Percentiles rank a stretch among this genome's conserved stretches.
Conservation (phyloP, 495 filamentous ascomycete genomes). For the Penicillium antarcticum region DNA sequence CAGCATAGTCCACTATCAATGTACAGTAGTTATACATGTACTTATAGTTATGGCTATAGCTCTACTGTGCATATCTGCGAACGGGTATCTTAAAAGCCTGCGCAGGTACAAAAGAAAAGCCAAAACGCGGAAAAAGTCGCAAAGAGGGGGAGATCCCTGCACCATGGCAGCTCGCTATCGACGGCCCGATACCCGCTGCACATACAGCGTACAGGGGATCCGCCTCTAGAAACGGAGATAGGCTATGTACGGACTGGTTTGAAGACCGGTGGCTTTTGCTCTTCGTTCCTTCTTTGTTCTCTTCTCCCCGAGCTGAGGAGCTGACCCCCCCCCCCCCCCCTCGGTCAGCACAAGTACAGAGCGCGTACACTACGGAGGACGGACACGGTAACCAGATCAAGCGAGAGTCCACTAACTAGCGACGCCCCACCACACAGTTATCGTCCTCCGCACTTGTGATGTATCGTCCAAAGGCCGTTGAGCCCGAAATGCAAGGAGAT, state of each 20-base stretch:
- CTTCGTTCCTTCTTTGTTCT: neutral
- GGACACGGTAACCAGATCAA: neutral
- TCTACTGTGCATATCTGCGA: too few relatives aligned
- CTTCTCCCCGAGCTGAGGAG: too few relatives aligned
- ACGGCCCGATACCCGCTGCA: slow-evolving; percentile 35
- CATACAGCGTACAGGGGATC: slow-evolving; percentile 26
- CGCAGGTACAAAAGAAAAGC: slow-evolving; percentile 8
- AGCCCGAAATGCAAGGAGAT: slow-evolving; percentile 1
- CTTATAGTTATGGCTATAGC: too few relatives aligned
- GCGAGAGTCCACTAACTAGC: neutral
- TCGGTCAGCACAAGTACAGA: too few relatives aligned
- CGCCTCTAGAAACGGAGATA: slow-evolving; percentile 1
- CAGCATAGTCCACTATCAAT: too few relatives aligned
- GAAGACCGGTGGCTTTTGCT: slow-evolving; percentile 1
- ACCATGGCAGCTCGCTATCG: slow-evolving; percentile 28
- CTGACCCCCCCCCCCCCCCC: too few relatives aligned
- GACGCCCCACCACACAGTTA: slow-evolving; percentile 4
- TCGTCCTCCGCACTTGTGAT: slow-evolving; percentile 7
- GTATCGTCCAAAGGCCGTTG: slow-evolving; percentile 1
- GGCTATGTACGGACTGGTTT: neutral
- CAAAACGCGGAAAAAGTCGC: neutral
- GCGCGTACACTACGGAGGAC: too few relatives aligned
- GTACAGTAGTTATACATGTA: too few relatives aligned
- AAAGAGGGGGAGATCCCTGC: slow-evolving; percentile 20
- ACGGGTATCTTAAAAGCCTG: neutral